A percentile compares a stretch with the other conserved stretches of the same genome.
phyloP scores from a whole-genome alignment of 768 basidiomycete genomes.

The Heimioporus sp. region DNA sequence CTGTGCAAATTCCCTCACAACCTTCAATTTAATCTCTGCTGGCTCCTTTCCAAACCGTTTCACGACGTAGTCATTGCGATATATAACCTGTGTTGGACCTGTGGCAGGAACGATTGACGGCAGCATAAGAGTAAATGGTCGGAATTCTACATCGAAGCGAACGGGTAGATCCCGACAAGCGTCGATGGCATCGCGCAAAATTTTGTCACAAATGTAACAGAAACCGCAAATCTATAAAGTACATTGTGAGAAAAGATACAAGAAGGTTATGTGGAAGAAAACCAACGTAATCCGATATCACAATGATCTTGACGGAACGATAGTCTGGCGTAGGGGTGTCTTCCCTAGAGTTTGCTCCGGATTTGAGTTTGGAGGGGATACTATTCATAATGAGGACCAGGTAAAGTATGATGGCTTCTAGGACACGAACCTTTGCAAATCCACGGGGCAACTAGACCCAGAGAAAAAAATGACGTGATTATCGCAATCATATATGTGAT shows the following conservation, averaged over 20 bases:
- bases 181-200: slow-evolving; percentile 32
- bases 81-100: slow-evolving; percentile 1
- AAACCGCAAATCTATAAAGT: slow-evolving; percentile 29
- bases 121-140: slow-evolving; percentile 26
- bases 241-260: too few species aligned
- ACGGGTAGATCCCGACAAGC: slow-evolving; percentile 30
- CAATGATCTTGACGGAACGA: slow-evolving; percentile 30
- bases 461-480: not conserved
- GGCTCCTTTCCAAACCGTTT: slow-evolving; percentile 27
- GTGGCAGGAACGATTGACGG: not conserved
- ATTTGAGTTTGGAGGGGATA: slow-evolving; percentile 20
- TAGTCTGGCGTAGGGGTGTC: not conserved
- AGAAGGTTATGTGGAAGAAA: not conserved
- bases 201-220: slow-evolving; percentile 37
- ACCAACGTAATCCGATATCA: slow-evolving; percentile 32
- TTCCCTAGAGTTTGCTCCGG: not conserved
- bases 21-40: slow-evolving; percentile 23
- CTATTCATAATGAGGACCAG: slow-evolving; percentile 5
- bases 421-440: slow-evolving; percentile 16
- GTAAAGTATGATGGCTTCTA: not conserved
- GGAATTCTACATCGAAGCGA: slow-evolving; percentile 31
- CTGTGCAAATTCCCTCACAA: slow-evolving; percentile 19
- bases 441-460: slow-evolving; percentile 5
- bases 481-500: not conserved
- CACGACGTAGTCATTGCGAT: slow-evolving; percentile 18